Conservation (phyloP, 2,329 filamentous ascomycete species). For the Colletotrichum gigasporum region DNA sequence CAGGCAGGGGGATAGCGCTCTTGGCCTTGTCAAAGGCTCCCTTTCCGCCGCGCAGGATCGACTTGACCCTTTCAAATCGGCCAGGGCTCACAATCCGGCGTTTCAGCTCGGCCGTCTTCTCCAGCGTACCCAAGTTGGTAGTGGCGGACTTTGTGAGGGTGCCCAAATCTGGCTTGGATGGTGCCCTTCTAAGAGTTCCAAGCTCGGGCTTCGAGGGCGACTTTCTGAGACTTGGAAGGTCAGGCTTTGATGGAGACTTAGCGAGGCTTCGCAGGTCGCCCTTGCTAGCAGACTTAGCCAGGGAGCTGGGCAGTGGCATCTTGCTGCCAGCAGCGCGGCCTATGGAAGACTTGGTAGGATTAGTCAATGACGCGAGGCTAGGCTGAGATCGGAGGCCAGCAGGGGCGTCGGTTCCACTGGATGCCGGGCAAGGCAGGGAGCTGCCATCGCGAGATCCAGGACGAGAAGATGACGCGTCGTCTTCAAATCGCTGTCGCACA, state of each 20-base stretch:
- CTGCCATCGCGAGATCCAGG: conserved; percentile 64
- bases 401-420: conserved; percentile 48
- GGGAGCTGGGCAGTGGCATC: conserved; percentile 60
- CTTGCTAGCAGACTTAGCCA: conserved; percentile 32
- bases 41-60: conserved; percentile 60
- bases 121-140: conserved; percentile 51
- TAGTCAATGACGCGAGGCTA: conserved; percentile 69
- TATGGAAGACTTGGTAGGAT: conserved; percentile 81
- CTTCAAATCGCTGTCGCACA: conserved; percentile 70
- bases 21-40: conserved; percentile 48
- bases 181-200: conserved; percentile 49
- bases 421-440: conserved; percentile 60
- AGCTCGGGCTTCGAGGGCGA: conserved; percentile 62
- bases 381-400: conserved; percentile 54
- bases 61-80: conserved; percentile 66
- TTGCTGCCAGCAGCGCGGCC: conserved; percentile 67
- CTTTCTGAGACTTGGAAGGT: conserved; percentile 49
- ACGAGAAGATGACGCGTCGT: conserved; percentile 75
- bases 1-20: conserved; percentile 59
- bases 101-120: conserved; percentile 44
- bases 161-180: conserved; percentile 55
- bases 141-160: conserved; percentile 61
- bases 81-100: conserved; percentile 57
- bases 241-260: conserved; percentile 63
- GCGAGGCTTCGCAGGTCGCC: conserved; percentile 15